phyloP scores from a whole-genome alignment of 495 filamentous ascomycete genomes.

The Cercophora samala region DNA sequence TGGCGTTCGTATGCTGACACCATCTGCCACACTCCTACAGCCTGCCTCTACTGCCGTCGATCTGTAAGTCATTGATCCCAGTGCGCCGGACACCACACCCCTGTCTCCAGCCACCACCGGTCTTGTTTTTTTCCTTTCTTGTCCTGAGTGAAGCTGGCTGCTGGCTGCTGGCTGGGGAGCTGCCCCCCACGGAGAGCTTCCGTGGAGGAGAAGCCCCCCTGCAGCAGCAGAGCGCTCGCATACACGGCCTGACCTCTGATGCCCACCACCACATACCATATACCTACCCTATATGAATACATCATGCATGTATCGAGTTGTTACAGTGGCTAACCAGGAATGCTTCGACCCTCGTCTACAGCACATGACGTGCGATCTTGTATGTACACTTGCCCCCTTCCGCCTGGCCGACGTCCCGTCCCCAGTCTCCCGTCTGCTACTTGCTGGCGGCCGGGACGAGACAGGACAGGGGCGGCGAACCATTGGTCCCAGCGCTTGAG shows the following conservation, averaged over 20 bases:
- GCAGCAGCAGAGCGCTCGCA: slow-evolving; percentile 7
- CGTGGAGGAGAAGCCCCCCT: slow-evolving; percentile 9
- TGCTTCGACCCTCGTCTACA: slow-evolving; percentile 42
- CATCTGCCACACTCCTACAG: slow-evolving; percentile 62
- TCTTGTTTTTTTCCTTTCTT: slow-evolving; percentile 9
- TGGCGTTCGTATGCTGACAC: slow-evolving; percentile 40
- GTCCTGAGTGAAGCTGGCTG: slow-evolving; percentile 1
- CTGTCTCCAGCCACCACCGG: slow-evolving; percentile 33
- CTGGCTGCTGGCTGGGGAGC: slow-evolving; percentile 4
- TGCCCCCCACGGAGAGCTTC: slow-evolving; percentile 1
- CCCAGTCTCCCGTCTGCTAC: not conserved
- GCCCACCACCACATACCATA: slow-evolving; percentile 8
- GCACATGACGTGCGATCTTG: slow-evolving; percentile 99
- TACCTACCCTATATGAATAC: slow-evolving; percentile 16
- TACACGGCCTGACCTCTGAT: not conserved
- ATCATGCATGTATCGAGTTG: slow-evolving; percentile 15
- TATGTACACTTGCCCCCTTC: slow-evolving; percentile 60
- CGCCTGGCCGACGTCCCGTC: slow-evolving; percentile 8
- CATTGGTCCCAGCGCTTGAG: slow-evolving; percentile 16
- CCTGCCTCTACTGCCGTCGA: slow-evolving; percentile 98
- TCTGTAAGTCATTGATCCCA: slow-evolving; percentile 70
- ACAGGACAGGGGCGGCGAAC: not conserved
- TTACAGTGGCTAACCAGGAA: slow-evolving; percentile 32
- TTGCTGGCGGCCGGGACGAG: not conserved
- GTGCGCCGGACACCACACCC: slow-evolving; percentile 30